A percentile compares a stretch with the other conserved stretches of the same genome.
These are phyloP conservation scores for Diplodia mutila DNA, from an alignment of 2,329 filamentous ascomycete species.

Conservation along the genomic window DNA sequence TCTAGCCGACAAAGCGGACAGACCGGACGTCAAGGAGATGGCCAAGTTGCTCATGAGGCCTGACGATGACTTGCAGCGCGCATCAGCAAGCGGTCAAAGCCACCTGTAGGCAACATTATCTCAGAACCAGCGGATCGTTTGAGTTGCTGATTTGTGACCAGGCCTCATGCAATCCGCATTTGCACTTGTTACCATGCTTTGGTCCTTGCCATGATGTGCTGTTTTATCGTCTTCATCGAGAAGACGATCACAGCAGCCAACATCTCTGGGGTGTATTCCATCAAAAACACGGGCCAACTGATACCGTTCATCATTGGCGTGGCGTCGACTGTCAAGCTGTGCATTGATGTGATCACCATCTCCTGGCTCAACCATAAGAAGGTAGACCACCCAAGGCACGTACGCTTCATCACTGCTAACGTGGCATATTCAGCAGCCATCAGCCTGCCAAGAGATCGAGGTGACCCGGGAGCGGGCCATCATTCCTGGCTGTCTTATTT, in stretches of 20 bases:
- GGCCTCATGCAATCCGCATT: background rate
- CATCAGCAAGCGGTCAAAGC: too few species aligned
- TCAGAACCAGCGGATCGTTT: background rate
- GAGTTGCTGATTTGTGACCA: background rate
- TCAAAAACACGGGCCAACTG: background rate
- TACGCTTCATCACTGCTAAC: too few species aligned
- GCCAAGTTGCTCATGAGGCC: too few species aligned
- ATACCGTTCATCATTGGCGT: constrained; percentile 20
- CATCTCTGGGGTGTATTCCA: background rate
- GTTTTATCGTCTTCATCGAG: constrained; percentile 3
- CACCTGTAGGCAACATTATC: too few species aligned
- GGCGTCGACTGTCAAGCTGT: background rate
- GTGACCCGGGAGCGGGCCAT: too few species aligned
- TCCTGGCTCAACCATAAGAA: background rate
- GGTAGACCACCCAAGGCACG: background rate
- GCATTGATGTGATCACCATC: background rate
- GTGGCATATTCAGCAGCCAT: too few species aligned
- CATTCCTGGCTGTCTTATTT: too few species aligned
- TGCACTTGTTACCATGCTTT: background rate
- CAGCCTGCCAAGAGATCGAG: too few species aligned
- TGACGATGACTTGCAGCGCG: too few species aligned
- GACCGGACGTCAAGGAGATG: too few species aligned
- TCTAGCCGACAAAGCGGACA: too few species aligned
- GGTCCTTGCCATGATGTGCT: background rate
- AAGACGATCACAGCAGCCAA: background rate